Evolutionary conservation across 345 rosid species (phyloP), one percentile per base, ranked within the genome.

Genomic region (Arabidopsis arenosa): DNA sequence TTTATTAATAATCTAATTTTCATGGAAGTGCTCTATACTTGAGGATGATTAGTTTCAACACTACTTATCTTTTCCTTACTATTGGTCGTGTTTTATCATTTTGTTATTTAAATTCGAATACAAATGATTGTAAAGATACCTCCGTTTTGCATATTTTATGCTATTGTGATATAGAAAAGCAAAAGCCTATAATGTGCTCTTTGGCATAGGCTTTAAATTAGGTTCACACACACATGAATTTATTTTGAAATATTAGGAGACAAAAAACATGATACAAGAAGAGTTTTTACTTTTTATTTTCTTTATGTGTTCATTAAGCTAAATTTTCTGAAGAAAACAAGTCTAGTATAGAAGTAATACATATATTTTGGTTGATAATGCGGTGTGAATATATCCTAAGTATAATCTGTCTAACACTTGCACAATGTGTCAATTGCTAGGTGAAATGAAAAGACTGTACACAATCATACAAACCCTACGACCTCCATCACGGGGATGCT

Each of bases 31-130:
- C 68, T 72, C 54, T 39, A 52, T n/a, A 57, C 64, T 39, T 72
- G 51, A 37, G 63, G 66, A 77, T 77, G 80, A 64, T 71, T 64
- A 70, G 76, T 71, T 65, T 62, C 71, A 57, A 57, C 76, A 70
- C 80, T 71, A 71, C 47, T 52, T 4, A 36, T 65, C 79, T 63
- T 76, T 76, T 28, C 40, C 58, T 76, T 69, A 63, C 68, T 63
- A 62, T 62, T 70, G 75, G 80, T 62, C 13, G 75, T 62, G 43
- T 63, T 63, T 13, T 62, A 62, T 71, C 63, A 70, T 71, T 63
- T 65, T 13, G 55, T 72, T 57, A 57, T 65, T 64, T 37, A 49
- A 65, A 39, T 39, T 44, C 47, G 13, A 53, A 62, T 70, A 40
- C 57, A n/a, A 53, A 76, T 62, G 59, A 76, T 76, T 76, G 47